Conservation (phyloP, 2,329 filamentous ascomycete genomes). For the Aspergillus aculeatinus region DNA sequence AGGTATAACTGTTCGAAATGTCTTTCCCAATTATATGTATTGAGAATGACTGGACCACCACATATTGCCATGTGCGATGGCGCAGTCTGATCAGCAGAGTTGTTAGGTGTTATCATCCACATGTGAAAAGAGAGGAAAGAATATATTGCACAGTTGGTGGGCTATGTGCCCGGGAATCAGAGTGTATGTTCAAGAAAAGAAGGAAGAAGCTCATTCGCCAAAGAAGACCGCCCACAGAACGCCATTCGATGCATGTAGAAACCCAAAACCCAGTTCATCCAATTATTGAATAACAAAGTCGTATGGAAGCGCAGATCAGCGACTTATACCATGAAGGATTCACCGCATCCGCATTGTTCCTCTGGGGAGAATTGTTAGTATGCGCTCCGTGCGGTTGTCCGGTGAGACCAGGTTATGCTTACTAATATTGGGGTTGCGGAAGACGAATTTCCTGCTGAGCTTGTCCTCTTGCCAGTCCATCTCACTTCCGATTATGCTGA, state of each 20-base stretch:
- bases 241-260: conserved; percentile 38
- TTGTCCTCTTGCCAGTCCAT: conserved; percentile 99
- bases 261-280: conserved; percentile 15
- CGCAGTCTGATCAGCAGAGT: background rate
- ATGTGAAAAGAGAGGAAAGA: conserved; percentile 1
- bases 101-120: background rate
- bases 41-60: background rate
- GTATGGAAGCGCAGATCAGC: conserved; percentile 12
- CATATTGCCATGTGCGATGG: background rate
- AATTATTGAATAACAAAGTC: conserved; percentile 7
- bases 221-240: conserved; percentile 25
- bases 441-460: conserved; percentile 86
- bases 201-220: conserved; percentile 6
- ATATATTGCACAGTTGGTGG: conserved; percentile 7
- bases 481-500: conserved; percentile 97
- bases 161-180: conserved; percentile 21
- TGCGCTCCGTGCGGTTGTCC: background rate
- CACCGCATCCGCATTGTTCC: conserved; percentile 92
- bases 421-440: conserved; percentile 98
- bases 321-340: conserved; percentile 80
- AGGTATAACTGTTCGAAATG: background rate
- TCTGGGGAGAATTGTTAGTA: conserved; percentile 57
- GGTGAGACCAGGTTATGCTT: conserved; percentile 47
- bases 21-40: background rate
- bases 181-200: conserved; percentile 12